Evolutionary conservation across 75 land plant species (phyloP).

Genomic region (Picea sitchensis): DNA sequence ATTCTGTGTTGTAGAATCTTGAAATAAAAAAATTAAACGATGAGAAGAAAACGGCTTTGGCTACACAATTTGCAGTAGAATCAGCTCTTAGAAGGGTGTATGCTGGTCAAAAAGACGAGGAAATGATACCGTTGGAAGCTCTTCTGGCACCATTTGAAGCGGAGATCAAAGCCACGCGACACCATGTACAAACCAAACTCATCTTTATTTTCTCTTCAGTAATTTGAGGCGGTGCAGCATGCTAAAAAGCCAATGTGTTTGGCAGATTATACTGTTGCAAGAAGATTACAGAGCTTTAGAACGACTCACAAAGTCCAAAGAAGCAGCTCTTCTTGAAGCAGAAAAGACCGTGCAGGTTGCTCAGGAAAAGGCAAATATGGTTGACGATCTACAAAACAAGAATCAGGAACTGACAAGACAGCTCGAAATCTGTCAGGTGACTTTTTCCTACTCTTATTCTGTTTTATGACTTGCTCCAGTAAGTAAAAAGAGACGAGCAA

Average conservation of each 20-base stretch:
- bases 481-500: too few relatives aligned
- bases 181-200: slow-evolving; percentile 54
- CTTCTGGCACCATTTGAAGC: slow-evolving; percentile 95
- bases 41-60: slow-evolving; percentile 95
- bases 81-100: slow-evolving; percentile 93
- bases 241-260: too few relatives aligned
- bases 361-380: slow-evolving; percentile 85
- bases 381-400: slow-evolving; percentile 92
- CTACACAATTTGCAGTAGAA: slow-evolving; percentile 97
- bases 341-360: slow-evolving; percentile 87
- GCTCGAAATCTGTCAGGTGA: slow-evolving; percentile 99
- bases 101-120: slow-evolving; percentile 97
- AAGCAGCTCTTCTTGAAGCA: slow-evolving; percentile 95
- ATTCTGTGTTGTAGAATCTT: slow-evolving; percentile 55
- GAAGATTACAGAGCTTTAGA: slow-evolving; percentile 95
- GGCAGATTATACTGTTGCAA: slow-evolving; percentile 82
- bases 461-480: too few relatives aligned
- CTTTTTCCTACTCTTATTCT: not conserved
- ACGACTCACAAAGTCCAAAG: slow-evolving; percentile 91
- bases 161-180: slow-evolving; percentile 82
- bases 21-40: slow-evolving; percentile 91
- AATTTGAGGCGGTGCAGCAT: too few relatives aligned
- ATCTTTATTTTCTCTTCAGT: not conserved
- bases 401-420: slow-evolving; percentile 94
- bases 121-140: slow-evolving; percentile 94